Percentiles rank a stretch among this genome's conserved stretches.
Evolutionary conservation across 306 rosid species (phyloP).

Genomic region (Elaeagnus macrophylla): DNA sequence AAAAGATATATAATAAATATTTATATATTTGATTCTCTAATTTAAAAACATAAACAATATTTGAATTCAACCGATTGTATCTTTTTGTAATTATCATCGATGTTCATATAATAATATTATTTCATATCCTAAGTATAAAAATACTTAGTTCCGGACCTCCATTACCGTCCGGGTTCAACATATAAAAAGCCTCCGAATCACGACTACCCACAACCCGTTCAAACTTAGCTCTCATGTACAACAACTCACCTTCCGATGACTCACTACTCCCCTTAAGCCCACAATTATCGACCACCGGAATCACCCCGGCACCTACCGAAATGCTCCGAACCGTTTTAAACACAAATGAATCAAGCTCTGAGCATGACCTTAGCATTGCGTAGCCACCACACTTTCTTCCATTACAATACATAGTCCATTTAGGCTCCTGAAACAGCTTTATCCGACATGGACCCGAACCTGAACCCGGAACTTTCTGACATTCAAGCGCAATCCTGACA

Average conservation of each 20-base stretch:
- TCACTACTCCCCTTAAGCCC: constrained; percentile 9
- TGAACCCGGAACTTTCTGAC: constrained; percentile 27
- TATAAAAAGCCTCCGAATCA: constrained; percentile 93
- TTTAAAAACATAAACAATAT: background rate
- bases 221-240: constrained; percentile 86
- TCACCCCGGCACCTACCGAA: constrained; percentile 86
- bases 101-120: background rate
- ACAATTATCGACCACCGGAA: constrained; percentile 53
- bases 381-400: constrained; percentile 77
- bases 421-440: constrained; percentile 60
- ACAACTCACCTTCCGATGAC: constrained; percentile 65
- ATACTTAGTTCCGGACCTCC: constrained; percentile 92
- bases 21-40: too few species aligned
- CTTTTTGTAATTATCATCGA: background rate
- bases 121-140: constrained; percentile 66
- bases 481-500: constrained; percentile 77
- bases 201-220: constrained; percentile 95
- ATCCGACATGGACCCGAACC: background rate
- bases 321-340: constrained; percentile 60
- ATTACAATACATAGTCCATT: constrained; percentile 85
- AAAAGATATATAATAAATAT: too few species aligned
- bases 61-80: background rate
- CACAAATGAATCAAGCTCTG: constrained; percentile 61
- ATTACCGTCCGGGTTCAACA: constrained; percentile 88
- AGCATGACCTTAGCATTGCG: constrained; percentile 57